Evolutionary conservation across 2,329 filamentous ascomycete genomes (phyloP), one percentile per base, ranked within the genome.

Genomic region (Boeremia exigua): DNA sequence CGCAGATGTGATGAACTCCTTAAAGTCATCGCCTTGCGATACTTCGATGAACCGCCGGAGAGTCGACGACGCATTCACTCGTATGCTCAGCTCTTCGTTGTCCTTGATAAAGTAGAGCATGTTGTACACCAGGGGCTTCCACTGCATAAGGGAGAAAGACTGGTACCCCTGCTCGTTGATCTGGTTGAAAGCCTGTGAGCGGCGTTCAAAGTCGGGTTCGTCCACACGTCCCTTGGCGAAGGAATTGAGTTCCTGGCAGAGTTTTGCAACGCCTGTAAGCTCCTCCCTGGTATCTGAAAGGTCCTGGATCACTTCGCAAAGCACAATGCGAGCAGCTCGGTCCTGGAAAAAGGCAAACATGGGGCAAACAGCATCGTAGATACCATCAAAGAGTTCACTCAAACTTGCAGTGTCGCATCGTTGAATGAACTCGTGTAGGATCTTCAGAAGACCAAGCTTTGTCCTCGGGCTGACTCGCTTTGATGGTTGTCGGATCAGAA

Each of bases 341-440:
- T 98, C 93, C 65, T 88, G 91, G 79, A 98, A 94, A 72, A 93
- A 96, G 50, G 91, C 90, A 71, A 96, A 98, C 30, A 98, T 83
- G 0, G 90, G 88, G 4, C 90, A 88, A 9, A 95, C 77, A 0
- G 91, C 91, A 40, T 86, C 81, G 71, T 90, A 96, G 0, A 96
- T 85, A 32, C 84, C 82, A 39, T 82, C 78, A 44, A 85, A 85
- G 14, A 94, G 77, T 23, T 82, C 80, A 6, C 76, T 67, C 44
- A 89, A 82, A 56, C 83, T 80, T 43, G 82, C 76, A 9, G 83
- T 76, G 53, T 86, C 79, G 58, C 86, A 86, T 2, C 90, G 78
- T 8, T 87, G 86, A 39, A 96, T 82, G 61, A 97, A 96, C 58
- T 89, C 86, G 70, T 95, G 87, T 15, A 98, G 78, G 47, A 96